Base-by-base conservation (phyloP, 805 yeast genomes). In the Lipomyces sp. region DNA sequence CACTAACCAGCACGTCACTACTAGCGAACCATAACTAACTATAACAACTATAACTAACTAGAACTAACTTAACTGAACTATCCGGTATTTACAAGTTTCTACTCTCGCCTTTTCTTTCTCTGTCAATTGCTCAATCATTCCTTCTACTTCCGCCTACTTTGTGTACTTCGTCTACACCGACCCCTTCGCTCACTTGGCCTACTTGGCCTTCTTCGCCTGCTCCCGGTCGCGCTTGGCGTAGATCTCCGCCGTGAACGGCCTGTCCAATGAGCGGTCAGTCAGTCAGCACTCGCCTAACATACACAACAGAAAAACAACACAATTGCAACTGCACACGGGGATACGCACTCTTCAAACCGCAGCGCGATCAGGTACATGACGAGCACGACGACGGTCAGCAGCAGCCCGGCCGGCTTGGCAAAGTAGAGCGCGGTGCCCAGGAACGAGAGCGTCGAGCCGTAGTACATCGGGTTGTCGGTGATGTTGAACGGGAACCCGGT, bases 391-490 rank as follows among this genome's bases (percentile, higher is more conserved):
- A 74, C 73, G 39, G 95, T 74, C 26, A 89, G 80, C 42, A 81
- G 70, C 43, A 93, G 63, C 23, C 98, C 98, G 1, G 95, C 84
- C 29, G 97, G 95, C 68, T 89, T 90, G 28, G 83, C 97, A 66
- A 47, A 61, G 79, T 83, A 84, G 59, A 93, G 74, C 2, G 95
- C 91, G 37, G 95, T 83, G 39, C 96, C 98, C 65, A 93, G 72
- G 75, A 93, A 93, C 45, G 95, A 82, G 59, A 91, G 72, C 21
- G 90, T 79, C 8, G 95, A 86, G 14, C 98, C 98, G 65, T 85
- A 84, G 70, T 93, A 93, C 98, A 93, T 93, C 58, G 98, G 98
- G 69, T 93, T 91, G 64, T 88, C 83, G 58, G 83, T 78, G 49
- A 90, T 80, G 63, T 83, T 90, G 78, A 93, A 93, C 14, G 98